A percentile compares a stretch with the other conserved stretches of the same genome.
phyloP scores from a whole-genome alignment of 495 filamentous ascomycete genomes.

The Letharia columbiana region DNA sequence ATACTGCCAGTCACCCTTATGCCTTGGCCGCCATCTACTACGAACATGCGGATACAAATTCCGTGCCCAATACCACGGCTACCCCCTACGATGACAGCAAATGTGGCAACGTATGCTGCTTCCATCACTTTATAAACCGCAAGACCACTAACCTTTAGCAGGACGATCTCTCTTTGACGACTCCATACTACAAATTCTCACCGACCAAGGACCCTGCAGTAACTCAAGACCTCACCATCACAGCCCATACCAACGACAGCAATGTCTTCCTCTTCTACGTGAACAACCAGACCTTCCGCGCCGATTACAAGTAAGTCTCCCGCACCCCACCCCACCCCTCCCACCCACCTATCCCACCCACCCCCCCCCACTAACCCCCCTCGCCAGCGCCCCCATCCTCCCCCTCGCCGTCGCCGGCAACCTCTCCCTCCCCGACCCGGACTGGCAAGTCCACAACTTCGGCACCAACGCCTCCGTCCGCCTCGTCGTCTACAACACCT shows the following conservation, averaged over 20 bases:
- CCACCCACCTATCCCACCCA: background rate
- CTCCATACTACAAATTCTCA: slow-evolving; percentile 44
- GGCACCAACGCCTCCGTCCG: slow-evolving; percentile 45
- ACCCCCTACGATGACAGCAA: slow-evolving; percentile 12
- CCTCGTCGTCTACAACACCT: slow-evolving; percentile 47
- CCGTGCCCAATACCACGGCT: slow-evolving; percentile 20
- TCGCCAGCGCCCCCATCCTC: slow-evolving; percentile 37
- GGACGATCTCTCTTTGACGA: slow-evolving; percentile 42
- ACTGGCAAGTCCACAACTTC: slow-evolving; percentile 50
- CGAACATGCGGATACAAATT: slow-evolving; percentile 28
- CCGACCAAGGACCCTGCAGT: slow-evolving; percentile 39
- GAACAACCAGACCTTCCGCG: slow-evolving; percentile 46
- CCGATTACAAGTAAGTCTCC: slow-evolving; percentile 44
- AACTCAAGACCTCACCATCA: slow-evolving; percentile 45
- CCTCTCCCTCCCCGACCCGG: slow-evolving; percentile 37
- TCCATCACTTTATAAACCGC: slow-evolving; percentile 29
- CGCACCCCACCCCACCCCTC: background rate
- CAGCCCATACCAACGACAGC: slow-evolving; percentile 41
- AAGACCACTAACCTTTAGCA: slow-evolving; percentile 32
- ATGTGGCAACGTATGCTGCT: slow-evolving; percentile 39
- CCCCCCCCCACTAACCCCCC: background rate
- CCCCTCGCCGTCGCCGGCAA: slow-evolving; percentile 45
- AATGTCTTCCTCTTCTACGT: slow-evolving; percentile 49
- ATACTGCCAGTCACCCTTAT: slow-evolving; percentile 20
- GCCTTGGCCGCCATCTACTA: slow-evolving; percentile 37